Conservation (phyloP, 2,329 filamentous ascomycete genomes). For the Raffaelea ambrosiae region DNA sequence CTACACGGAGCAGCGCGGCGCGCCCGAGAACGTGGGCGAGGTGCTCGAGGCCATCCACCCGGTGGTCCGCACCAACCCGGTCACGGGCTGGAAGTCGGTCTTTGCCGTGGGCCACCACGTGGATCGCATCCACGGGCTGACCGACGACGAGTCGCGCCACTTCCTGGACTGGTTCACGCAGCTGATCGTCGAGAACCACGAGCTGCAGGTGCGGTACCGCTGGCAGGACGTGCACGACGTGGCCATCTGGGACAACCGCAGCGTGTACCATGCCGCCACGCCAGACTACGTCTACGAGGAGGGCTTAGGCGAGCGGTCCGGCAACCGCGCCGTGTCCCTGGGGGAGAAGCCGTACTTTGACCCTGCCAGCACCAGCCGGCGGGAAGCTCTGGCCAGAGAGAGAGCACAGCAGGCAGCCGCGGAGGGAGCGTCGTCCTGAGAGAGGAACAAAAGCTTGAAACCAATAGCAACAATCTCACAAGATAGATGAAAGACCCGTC, state of each 20-base stretch:
- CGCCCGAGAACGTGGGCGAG: slow-evolving; percentile 40
- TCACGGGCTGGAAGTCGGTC: slow-evolving; percentile 49
- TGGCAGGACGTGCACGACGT: slow-evolving; percentile 37
- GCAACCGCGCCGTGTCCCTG: slow-evolving; percentile 41
- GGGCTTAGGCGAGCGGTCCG: slow-evolving; percentile 36
- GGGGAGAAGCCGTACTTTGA: slow-evolving; percentile 48
- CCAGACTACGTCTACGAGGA: slow-evolving; percentile 37
- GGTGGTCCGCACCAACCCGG: slow-evolving; percentile 47
- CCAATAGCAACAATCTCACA: too few relatives aligned
- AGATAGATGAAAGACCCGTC: too few relatives aligned
- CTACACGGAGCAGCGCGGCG: slow-evolving; percentile 36
- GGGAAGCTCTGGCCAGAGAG: slow-evolving; percentile 15
- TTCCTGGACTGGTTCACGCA: slow-evolving; percentile 44
- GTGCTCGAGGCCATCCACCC: slow-evolving; percentile 42
- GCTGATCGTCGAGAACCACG: slow-evolving; percentile 45
- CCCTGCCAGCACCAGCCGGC: slow-evolving; percentile 25
- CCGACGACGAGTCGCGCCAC: slow-evolving; percentile 34
- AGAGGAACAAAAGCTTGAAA: too few relatives aligned
- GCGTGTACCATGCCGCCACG: slow-evolving; percentile 46
- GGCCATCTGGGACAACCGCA: slow-evolving; percentile 52
- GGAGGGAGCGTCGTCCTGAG: too few relatives aligned
- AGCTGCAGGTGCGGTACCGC: slow-evolving; percentile 40
- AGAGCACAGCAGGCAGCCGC: not conserved
- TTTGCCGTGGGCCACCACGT: slow-evolving; percentile 45
- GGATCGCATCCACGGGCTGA: slow-evolving; percentile 40